These are phyloP conservation scores for Mercurialis annua DNA, from an alignment of 345 rosid genomes.

Conservation along the genomic window DNA sequence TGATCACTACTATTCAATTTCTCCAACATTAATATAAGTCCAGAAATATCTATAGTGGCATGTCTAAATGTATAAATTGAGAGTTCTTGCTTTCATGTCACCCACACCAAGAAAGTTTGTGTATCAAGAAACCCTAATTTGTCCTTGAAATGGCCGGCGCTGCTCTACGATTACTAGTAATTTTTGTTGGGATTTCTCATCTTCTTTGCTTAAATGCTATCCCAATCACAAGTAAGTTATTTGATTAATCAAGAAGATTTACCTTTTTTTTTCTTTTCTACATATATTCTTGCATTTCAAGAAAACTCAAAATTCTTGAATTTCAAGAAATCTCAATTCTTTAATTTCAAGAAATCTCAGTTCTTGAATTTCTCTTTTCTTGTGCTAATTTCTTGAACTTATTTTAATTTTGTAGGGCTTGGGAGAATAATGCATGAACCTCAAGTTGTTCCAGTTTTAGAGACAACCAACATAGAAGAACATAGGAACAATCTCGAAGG, in stretches of 20 bases:
- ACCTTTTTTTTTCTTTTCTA: background rate
- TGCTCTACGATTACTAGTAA: slow-evolving; percentile 3
- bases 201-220: slow-evolving; percentile 14
- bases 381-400: too few relatives aligned
- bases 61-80: slow-evolving; percentile 13
- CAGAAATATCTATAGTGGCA: background rate
- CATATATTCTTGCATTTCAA: background rate
- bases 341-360: background rate
- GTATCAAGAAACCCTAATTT: background rate
- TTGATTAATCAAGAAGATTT: background rate
- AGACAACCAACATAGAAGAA: slow-evolving; percentile 6
- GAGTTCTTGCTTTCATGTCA: background rate
- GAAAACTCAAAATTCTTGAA: too few relatives aligned
- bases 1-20: slow-evolving; percentile 2
- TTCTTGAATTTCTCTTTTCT: background rate
- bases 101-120: background rate
- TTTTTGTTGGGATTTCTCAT: slow-evolving; percentile 14
- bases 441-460: background rate
- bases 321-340: background rate
- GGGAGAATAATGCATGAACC: slow-evolving; percentile 12
- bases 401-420: slow-evolving; percentile 21
- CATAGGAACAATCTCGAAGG: background rate
- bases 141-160: slow-evolving; percentile 9
- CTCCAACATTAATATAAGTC: background rate
- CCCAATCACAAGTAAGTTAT: slow-evolving; percentile 24